These are phyloP conservation scores for Cucumis melo DNA, from an alignment of 306 rosid species.

Conservation along the genomic window DNA sequence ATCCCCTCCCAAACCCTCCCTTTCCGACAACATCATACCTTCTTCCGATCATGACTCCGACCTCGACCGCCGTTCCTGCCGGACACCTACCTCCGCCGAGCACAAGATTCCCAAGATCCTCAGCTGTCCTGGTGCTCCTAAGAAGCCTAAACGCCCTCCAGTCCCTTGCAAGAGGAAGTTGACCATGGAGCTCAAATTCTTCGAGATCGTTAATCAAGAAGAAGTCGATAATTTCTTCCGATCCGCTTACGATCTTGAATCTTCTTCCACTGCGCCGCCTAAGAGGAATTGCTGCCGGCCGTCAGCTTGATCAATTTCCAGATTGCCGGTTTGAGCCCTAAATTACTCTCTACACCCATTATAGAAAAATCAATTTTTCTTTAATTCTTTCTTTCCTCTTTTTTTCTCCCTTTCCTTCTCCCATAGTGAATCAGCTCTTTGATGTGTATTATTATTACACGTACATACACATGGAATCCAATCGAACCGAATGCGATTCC, in stretches of 20 bases:
- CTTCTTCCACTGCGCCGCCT: background rate
- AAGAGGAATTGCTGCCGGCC: slow-evolving; percentile 16
- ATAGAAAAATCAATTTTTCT: slow-evolving; percentile 4
- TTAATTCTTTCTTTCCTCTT: background rate
- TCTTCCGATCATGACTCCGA: background rate
- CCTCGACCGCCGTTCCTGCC: slow-evolving; percentile 11
- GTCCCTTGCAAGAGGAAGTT: slow-evolving; percentile 32
- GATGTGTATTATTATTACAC: slow-evolving; percentile 8
- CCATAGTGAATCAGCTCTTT: slow-evolving; percentile 5
- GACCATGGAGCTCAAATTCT: slow-evolving; percentile 29
- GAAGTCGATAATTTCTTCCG: slow-evolving; percentile 40
- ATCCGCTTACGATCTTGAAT: slow-evolving; percentile 18
- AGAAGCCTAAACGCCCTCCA: slow-evolving; percentile 20
- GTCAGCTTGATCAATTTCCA: background rate
- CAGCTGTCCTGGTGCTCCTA: slow-evolving; percentile 43
- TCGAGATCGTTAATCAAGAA: slow-evolving; percentile 26
- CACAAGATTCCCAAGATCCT: slow-evolving; percentile 25
- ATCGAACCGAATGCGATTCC: background rate
- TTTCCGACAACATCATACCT: background rate
- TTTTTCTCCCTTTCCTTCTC: background rate
- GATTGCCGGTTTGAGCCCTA: slow-evolving; percentile 20
- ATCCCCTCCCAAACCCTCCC: background rate
- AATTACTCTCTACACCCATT: slow-evolving; percentile 15
- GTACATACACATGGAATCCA: slow-evolving; percentile 5
- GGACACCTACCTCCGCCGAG: slow-evolving; percentile 31